Evolutionary conservation across 495 filamentous ascomycete species (phyloP), one percentile per base, ranked within the genome.

Genomic region (Jackrogersella minutella): DNA sequence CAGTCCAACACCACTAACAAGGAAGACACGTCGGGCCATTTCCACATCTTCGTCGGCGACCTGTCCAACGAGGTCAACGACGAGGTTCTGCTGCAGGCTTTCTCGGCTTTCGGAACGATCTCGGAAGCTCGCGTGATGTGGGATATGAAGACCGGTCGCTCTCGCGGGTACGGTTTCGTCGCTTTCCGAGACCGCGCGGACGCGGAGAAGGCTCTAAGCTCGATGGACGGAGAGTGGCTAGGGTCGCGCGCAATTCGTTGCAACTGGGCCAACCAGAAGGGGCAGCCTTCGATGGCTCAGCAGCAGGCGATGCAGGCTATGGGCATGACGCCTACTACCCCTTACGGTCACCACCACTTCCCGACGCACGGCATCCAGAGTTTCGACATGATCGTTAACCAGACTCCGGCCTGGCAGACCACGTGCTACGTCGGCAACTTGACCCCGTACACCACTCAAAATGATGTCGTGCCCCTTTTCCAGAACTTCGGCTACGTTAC

Each of bases 201-300:
- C 72, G 95, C 95, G 13, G 96, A 99, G 77, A 96, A 97, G 79
- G 95, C 95, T 1, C 79, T 99, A 66, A 96, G 87, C 77, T 91
- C 93, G 49, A 99, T 98, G 95, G 95, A 99, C 75, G 94, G 96
- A 54, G 96, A 99, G 84, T 99, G 95, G 95, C 89, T 99, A 51
- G 95, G 95, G 47, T 98, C 96, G 64, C 93, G 95, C 52, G 95
- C 96, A 3, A 99, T 99, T 75, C 92, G 95, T 62, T 97, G 94
- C 86, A 99, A 99, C 82, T 99, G 95, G 95, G 95, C 95, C 52
- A 99, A 99, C 80, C 95, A 99, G 77, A 99, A 99, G 84, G 95
- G 95, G 34, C 95, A 99, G 73, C 95, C 95, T 43, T 98, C 96
- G 1, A 96, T 97, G 72, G 92, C 93, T 41, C 95, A 99, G 80